Percentiles rank a stretch among this genome's conserved stretches.
Evolutionary conservation across 2,329 filamentous ascomycete genomes (phyloP).

Genomic region (Drechmeria coniospora): DNA sequence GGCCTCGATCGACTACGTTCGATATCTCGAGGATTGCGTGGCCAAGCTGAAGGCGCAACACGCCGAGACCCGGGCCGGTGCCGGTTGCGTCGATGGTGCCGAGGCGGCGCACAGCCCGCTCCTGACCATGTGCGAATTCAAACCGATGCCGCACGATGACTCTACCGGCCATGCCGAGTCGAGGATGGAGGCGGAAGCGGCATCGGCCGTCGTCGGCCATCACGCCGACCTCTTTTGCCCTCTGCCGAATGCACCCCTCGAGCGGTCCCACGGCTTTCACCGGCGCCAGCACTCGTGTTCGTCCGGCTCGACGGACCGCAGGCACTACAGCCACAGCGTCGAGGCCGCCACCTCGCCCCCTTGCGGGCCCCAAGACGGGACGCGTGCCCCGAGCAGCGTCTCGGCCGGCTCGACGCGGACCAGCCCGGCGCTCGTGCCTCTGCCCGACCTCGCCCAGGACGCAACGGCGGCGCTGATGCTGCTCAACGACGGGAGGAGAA

Average conservation of each 20-base stretch:
- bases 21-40: conserved; percentile 84
- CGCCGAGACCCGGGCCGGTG: conserved; percentile 18
- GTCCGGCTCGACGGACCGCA: conserved; percentile 33
- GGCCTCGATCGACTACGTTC: conserved; percentile 93
- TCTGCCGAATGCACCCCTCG: conserved; percentile 36
- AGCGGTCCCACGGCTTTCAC: conserved; percentile 27
- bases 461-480: conserved; percentile 77
- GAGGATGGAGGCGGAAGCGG: conserved; percentile 38
- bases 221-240: conserved; percentile 20
- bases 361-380: conserved; percentile 32
- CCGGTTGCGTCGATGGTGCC: no score
- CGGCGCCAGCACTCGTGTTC: conserved; percentile 38
- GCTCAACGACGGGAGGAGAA: conserved; percentile 65
- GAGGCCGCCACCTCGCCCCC: conserved; percentile 40
- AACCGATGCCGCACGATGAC: conserved; percentile 25
- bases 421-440: conserved; percentile 40
- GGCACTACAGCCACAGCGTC: conserved; percentile 32
- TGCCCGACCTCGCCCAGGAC: conserved; percentile 52
- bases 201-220: conserved; percentile 30
- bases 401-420: conserved; percentile 38
- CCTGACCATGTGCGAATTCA: conserved; percentile 23
- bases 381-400: conserved; percentile 24
- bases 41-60: conserved; percentile 55
- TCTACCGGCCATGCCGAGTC: conserved; percentile 37
- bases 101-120: conserved; percentile 15